Evolutionary conservation across 2,329 filamentous ascomycete genomes (phyloP), one percentile per base, ranked within the genome.

Genomic region (Botrytis pseudocinerea): DNA sequence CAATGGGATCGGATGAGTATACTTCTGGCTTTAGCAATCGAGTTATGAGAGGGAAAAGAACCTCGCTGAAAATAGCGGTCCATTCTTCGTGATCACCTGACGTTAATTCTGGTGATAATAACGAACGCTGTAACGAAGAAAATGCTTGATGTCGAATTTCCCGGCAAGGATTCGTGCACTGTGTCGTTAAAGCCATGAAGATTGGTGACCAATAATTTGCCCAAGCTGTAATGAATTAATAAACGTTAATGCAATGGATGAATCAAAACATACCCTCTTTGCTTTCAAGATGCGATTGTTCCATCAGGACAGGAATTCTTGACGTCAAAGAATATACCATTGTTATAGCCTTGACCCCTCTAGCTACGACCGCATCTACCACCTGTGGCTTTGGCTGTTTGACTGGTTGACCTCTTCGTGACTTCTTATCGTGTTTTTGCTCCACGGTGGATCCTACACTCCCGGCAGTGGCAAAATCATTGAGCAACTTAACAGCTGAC

Each of bases 191-290:
- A 9, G 94, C 93, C 77, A 94, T 90, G 82, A 99, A 96, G 40
- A 99, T 94, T 2, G 95, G 96, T 22, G 95, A 91, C 96, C 96
- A 99, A 82, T 99, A 99, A 14, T 96, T 94, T 69, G 94, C 94
- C 96, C 96, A 99, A 22, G 96, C 96, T 73, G 28, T 35, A 44
- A 9, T 48, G 28, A 38, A 40, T 64, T 60, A 71, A 40, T 71
- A 48, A n/a, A 42, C 20, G 38, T 38, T 20, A 5, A 22, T 32
- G 18, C 40, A 38, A 72, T 35, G 35, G n/a, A 72, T 57, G 22
- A 38, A 35, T 51, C 6, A 0, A 42, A 51, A 70, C 68, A 51
- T 71, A 73, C 72, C 72, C 86, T 97, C 93, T 74, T 87, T 93
- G 74, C 89, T 91, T 80, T 98, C 96, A 2, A 98, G 89, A 79